Conservation (phyloP, 129 eudicot genomes). For the Helianthus annuus region DNA sequence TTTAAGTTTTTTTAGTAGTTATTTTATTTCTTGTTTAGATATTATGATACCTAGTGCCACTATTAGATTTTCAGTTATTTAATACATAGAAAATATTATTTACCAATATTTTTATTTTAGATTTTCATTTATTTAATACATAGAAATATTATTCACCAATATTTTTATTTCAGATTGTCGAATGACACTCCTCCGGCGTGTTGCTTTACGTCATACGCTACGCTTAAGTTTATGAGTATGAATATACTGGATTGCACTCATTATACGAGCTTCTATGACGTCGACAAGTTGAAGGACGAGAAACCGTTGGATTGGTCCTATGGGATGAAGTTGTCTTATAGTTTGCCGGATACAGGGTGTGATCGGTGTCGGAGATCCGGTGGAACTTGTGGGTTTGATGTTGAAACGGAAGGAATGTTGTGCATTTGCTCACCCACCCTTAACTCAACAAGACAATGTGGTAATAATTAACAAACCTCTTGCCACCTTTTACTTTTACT, state of each 20-base stretch:
- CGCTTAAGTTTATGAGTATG: conserved; percentile 86
- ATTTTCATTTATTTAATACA: too few relatives aligned
- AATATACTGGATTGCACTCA: conserved; percentile 87
- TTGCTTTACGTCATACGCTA: conserved; percentile 76
- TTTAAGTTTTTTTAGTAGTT: too few relatives aligned
- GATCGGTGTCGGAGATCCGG: conserved; percentile 72
- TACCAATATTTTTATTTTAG: too few relatives aligned
- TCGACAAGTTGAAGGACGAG: conserved; percentile 52
- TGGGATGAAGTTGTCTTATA: conserved; percentile 66
- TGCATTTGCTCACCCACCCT: conserved; percentile 68
- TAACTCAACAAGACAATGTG: conserved; percentile 81
- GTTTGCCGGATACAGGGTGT: conserved; percentile 84
- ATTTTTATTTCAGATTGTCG: conserved; percentile 32
- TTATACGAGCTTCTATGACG: conserved; percentile 74
- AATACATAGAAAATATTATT: too few relatives aligned
- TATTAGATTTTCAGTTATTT: too few relatives aligned
- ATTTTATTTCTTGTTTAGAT: too few relatives aligned
- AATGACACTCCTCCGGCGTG: conserved; percentile 71
- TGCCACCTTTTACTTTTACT: not conserved
- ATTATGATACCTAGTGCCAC: too few relatives aligned
- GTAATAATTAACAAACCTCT: conserved; percentile 34
- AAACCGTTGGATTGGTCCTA: conserved; percentile 85
- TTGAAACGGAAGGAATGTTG: conserved; percentile 65
- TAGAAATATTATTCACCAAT: too few relatives aligned
- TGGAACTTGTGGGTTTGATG: conserved; percentile 90